These are phyloP conservation scores for Ganoderma boninense DNA, from an alignment of 1,284 basidiomycete genomes.

Conservation along the genomic window DNA sequence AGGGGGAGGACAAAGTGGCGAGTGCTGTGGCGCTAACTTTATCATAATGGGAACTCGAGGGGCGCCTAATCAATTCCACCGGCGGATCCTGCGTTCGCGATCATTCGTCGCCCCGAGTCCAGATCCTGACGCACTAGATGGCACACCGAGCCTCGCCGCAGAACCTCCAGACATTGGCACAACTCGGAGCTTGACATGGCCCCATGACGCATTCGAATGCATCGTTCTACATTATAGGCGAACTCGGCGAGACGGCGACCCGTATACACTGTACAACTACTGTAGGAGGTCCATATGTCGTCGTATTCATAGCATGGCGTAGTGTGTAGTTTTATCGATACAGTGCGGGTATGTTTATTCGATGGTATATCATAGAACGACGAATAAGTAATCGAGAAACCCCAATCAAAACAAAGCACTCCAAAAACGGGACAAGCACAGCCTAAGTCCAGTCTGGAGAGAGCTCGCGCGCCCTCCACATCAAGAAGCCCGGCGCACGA, in stretches of 20 bases:
- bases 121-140: slow-evolving; percentile 19
- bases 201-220: neutral
- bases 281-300: neutral
- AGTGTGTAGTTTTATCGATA: slow-evolving; percentile 8
- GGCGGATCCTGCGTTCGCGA: neutral
- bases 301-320: slow-evolving; percentile 1
- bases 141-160: slow-evolving; percentile 16
- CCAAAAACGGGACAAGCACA: slow-evolving; percentile 2
- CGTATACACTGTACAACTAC: slow-evolving; percentile 3
- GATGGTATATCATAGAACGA: slow-evolving; percentile 13
- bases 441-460: neutral
- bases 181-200: neutral
- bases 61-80: neutral
- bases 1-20: slow-evolving; percentile 25
- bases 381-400: neutral
- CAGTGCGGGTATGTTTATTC: slow-evolving; percentile 10
- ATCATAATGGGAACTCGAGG: neutral
- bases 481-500: slow-evolving; percentile 17
- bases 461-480: neutral
- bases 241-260: slow-evolving; percentile 1
- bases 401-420: slow-evolving; percentile 5
- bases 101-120: neutral
- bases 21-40: slow-evolving; percentile 26
- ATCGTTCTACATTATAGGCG: slow-evolving; percentile 4
- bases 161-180: neutral